Conservation (phyloP, 2,329 filamentous ascomycete genomes). For the Graphiopsis chlorocephala region DNA sequence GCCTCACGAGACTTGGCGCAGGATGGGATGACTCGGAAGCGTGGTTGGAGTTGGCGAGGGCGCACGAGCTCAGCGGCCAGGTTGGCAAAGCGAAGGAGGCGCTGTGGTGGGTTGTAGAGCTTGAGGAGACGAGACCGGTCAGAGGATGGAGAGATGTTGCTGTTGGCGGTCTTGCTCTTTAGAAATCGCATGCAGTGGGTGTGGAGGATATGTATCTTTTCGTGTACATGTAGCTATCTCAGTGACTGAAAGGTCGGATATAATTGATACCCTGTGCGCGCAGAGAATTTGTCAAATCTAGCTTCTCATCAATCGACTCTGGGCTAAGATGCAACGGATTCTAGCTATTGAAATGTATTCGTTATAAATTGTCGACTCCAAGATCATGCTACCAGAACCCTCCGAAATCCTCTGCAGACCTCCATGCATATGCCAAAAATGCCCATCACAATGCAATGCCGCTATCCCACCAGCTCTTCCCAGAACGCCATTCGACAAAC, state of each 20-base stretch:
- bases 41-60: slow-evolving; percentile 84
- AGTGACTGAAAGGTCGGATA: not conserved
- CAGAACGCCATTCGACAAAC: slow-evolving; percentile 58
- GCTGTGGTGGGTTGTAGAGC: slow-evolving; percentile 95
- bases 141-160: slow-evolving; percentile 67
- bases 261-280: slow-evolving; percentile 7
- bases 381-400: not conserved
- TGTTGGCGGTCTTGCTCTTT: slow-evolving; percentile 30
- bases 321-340: not conserved
- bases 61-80: slow-evolving; percentile 84
- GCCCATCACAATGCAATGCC: slow-evolving; percentile 44
- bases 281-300: not conserved
- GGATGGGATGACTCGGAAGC: slow-evolving; percentile 93
- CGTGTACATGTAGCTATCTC: not conserved
- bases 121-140: slow-evolving; percentile 80
- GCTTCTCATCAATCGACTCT: not conserved
- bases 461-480: slow-evolving; percentile 62
- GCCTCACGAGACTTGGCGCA: slow-evolving; percentile 77
- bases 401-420: not conserved
- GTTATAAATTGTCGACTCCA: not conserved
- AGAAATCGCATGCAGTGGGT: not conserved
- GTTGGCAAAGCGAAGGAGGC: slow-evolving; percentile 85
- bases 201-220: not conserved
- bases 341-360: not conserved
- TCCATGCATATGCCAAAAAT: not conserved